Conservation (phyloP, 1,284 basidiomycete species). For the Termitomyces sp. region DNA sequence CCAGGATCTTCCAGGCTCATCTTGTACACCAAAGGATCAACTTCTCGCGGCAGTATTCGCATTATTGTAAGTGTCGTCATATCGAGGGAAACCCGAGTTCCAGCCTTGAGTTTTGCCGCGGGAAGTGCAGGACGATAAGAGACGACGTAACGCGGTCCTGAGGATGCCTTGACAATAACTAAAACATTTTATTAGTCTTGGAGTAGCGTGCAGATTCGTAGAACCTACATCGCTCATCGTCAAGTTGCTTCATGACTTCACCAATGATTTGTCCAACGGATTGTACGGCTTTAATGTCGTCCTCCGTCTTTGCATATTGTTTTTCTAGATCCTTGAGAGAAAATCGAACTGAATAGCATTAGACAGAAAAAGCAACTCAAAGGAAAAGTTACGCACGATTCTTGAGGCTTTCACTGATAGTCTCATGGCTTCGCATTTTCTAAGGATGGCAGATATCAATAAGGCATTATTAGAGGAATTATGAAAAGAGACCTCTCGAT, state of each 20-base stretch:
- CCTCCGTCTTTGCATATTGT: slow-evolving; percentile 94
- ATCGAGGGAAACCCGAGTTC: slow-evolving; percentile 94
- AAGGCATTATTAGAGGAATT: slow-evolving; percentile 3
- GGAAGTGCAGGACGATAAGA: slow-evolving; percentile 93
- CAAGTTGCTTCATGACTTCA: slow-evolving; percentile 98
- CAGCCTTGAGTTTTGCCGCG: slow-evolving; percentile 89
- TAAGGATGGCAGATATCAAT: slow-evolving; percentile 26
- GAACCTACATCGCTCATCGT: slow-evolving; percentile 91
- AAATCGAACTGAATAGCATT: slow-evolving; percentile 56
- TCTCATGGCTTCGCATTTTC: slow-evolving; percentile 91
- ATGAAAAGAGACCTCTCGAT: slow-evolving; percentile 49
- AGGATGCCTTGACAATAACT: slow-evolving; percentile 99
- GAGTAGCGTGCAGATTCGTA: slow-evolving; percentile 1
- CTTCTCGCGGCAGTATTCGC: slow-evolving; percentile 96
- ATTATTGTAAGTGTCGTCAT: slow-evolving; percentile 99
- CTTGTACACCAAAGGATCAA: slow-evolving; percentile 98
- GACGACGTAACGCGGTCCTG: slow-evolving; percentile 98
- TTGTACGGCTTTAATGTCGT: slow-evolving; percentile 98
- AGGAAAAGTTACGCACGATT: slow-evolving; percentile 52
- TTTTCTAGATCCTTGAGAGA: slow-evolving; percentile 85
- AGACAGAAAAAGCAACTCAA: neutral
- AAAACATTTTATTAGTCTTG: slow-evolving; percentile 1
- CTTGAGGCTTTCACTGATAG: slow-evolving; percentile 80
- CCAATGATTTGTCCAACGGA: slow-evolving; percentile 99
- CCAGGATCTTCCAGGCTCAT: slow-evolving; percentile 99